Evolutionary conservation across 352 stramenopile species (phyloP).

Genomic region (Phytophthora nicotianae): DNA sequence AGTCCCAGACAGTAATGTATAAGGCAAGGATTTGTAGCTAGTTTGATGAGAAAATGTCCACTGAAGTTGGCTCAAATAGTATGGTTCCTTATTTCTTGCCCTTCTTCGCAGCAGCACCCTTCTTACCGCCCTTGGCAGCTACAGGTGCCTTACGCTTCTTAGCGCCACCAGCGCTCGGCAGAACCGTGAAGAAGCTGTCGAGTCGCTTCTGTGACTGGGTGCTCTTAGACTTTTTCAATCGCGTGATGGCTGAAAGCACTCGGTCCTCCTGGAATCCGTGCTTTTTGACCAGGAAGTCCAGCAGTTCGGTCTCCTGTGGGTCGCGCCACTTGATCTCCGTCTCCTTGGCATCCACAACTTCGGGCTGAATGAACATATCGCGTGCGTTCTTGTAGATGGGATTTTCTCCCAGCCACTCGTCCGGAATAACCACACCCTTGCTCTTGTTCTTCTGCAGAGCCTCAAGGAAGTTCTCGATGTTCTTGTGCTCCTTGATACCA

Average conservation of each 20-base stretch:
- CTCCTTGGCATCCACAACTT: slow-evolving; percentile 65
- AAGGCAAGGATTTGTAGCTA: slow-evolving; percentile 26
- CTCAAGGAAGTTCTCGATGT: slow-evolving; percentile 95
- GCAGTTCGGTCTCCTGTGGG: slow-evolving; percentile 89
- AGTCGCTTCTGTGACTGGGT: slow-evolving; percentile 96
- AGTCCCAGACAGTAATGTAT: slow-evolving; percentile 24
- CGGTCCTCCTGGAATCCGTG: slow-evolving; percentile 96
- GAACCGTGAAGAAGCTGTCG: slow-evolving; percentile 96
- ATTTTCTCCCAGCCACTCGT: slow-evolving; percentile 86
- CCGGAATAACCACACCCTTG: slow-evolving; percentile 83
- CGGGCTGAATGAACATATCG: slow-evolving; percentile 91
- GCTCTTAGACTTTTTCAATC: slow-evolving; percentile 96
- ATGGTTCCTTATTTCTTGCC: slow-evolving; percentile 63
- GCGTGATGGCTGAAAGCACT: slow-evolving; percentile 93
- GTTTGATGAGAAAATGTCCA: slow-evolving; percentile 1
- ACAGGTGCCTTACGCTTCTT: slow-evolving; percentile 69
- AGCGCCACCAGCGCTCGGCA: slow-evolving; percentile 48
- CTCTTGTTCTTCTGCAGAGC: slow-evolving; percentile 87
- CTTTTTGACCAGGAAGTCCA: slow-evolving; percentile 96
- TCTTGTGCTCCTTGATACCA: slow-evolving; percentile 96
- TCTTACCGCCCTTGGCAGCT: slow-evolving; percentile 45
- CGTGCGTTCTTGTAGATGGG: slow-evolving; percentile 94
- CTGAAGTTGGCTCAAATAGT: slow-evolving; percentile 24
- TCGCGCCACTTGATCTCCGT: slow-evolving; percentile 96
- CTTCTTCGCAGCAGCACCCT: slow-evolving; percentile 46